A percentile compares a stretch with the other conserved stretches of the same genome.
Conservation (phyloP, 768 basidiomycete genomes). For the button mushroom (Agaricus bisporus) region DNA sequence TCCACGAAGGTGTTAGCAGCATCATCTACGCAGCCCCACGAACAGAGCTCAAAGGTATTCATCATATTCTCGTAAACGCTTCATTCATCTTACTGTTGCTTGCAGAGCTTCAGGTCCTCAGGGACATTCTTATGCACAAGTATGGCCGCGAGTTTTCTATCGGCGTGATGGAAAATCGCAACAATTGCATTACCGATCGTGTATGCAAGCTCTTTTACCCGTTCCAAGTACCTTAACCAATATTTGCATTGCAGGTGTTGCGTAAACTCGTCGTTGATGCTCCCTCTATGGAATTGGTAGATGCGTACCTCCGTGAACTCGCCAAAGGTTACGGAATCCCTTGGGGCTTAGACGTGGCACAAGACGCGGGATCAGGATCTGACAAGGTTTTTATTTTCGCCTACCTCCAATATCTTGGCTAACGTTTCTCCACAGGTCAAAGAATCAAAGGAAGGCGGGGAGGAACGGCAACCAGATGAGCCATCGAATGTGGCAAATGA, state of each 20-base stretch:
- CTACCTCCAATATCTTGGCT: too few species aligned
- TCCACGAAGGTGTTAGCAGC: constrained; percentile 77
- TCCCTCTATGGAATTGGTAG: constrained; percentile 70
- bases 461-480: not conserved
- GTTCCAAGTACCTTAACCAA: not conserved
- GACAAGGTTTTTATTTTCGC: too few species aligned
- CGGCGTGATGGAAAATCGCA: constrained; percentile 81
- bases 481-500: constrained; percentile 12
- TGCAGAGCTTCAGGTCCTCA: constrained; percentile 82
- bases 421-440: not conserved
- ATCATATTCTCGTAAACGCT: not conserved
- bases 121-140: constrained; percentile 95
- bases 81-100: constrained; percentile 1
- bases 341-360: constrained; percentile 40
- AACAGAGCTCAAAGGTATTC: constrained; percentile 80
- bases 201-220: constrained; percentile 36
- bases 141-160: constrained; percentile 87
- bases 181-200: constrained; percentile 76
- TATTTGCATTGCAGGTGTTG: constrained; percentile 45
- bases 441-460: not conserved
- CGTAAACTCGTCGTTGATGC: constrained; percentile 67
- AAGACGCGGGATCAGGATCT: not conserved
- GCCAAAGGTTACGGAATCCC: constrained; percentile 78
- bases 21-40: constrained; percentile 90
- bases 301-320: constrained; percentile 86